Evolutionary conservation across 352 stramenopile genomes (phyloP).

Genomic region (Pythium apleroticum): DNA sequence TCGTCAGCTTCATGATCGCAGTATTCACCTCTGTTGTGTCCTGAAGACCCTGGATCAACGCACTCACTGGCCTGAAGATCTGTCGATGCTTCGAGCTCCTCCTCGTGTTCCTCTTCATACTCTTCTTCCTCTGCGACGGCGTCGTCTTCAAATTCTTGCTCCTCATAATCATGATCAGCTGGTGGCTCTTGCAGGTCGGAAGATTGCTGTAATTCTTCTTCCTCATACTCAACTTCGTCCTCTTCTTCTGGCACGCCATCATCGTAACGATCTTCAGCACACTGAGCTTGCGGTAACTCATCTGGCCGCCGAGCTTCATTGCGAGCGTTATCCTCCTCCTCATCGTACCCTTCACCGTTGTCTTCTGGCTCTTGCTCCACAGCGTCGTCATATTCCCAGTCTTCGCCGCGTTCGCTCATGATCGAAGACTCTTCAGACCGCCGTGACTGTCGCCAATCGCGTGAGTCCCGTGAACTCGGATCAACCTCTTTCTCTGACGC

Average conservation of each 20-base stretch:
- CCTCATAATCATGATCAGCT: background rate
- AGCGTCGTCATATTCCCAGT: slow-evolving; percentile 3
- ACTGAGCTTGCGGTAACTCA: background rate
- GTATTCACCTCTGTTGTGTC: no score
- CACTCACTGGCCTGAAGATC: background rate
- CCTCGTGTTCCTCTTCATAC: background rate
- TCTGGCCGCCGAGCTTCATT: background rate
- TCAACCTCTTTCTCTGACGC: slow-evolving; percentile 3
- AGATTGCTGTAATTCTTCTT: background rate
- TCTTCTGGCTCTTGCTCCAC: background rate
- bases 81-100: background rate
- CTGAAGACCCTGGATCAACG: background rate
- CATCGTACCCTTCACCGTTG: slow-evolving; percentile 5
- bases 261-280: background rate
- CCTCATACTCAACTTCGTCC: background rate
- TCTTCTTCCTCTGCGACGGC: background rate
- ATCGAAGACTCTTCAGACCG: slow-evolving; percentile 1
- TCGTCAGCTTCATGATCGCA: background rate
- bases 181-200: background rate
- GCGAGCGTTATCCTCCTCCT: slow-evolving; percentile 1
- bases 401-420: slow-evolving; percentile 1
- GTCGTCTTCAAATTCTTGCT: background rate
- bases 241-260: background rate
- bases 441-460: background rate
- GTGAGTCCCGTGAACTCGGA: background rate